Evolutionary conservation across 1,284 basidiomycete species (phyloP).

Genomic region (Garcileccinum viscosum): DNA sequence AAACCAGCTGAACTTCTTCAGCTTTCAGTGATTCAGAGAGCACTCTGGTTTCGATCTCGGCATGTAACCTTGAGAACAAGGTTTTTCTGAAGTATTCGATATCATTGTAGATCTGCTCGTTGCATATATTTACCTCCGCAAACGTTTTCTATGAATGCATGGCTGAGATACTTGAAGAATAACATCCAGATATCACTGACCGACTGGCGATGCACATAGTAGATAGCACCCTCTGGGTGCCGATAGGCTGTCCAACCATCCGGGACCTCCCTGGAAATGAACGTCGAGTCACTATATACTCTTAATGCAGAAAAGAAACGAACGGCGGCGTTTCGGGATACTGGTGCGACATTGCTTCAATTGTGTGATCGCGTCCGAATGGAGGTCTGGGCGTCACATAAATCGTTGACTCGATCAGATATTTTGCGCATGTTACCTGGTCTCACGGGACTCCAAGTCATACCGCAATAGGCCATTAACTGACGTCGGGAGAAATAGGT

Average conservation of each 20-base stretch:
- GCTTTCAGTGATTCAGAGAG: conserved; percentile 13
- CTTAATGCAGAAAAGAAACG: conserved; percentile 5
- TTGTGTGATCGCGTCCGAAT: conserved; percentile 4
- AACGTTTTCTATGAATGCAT: conserved; percentile 35
- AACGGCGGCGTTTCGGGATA: conserved; percentile 26
- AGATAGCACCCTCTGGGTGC: conserved; percentile 38
- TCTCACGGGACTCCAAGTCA: conserved; percentile 1
- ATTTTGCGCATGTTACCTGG: conserved; percentile 17
- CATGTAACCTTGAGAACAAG: conserved; percentile 18
- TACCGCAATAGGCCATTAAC: conserved; percentile 24
- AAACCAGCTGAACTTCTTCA: conserved; percentile 34
- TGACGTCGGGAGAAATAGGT: conserved; percentile 24
- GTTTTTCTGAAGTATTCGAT: conserved; percentile 29
- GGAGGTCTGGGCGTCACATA: conserved; percentile 15
- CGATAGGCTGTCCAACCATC: conserved; percentile 31
- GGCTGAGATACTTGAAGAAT: conserved; percentile 1
- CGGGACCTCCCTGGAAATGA: conserved; percentile 23
- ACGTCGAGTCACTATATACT: not conserved
- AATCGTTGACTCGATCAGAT: not conserved
- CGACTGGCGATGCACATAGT: conserved; percentile 33
- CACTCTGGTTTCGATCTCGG: conserved; percentile 5
- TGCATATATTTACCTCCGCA: conserved; percentile 35
- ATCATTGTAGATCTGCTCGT: conserved; percentile 20
- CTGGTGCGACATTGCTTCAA: conserved; percentile 23
- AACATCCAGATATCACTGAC: conserved; percentile 24